Conservation (phyloP, 2,329 filamentous ascomycete genomes). For the Colletotrichum aenigma region DNA sequence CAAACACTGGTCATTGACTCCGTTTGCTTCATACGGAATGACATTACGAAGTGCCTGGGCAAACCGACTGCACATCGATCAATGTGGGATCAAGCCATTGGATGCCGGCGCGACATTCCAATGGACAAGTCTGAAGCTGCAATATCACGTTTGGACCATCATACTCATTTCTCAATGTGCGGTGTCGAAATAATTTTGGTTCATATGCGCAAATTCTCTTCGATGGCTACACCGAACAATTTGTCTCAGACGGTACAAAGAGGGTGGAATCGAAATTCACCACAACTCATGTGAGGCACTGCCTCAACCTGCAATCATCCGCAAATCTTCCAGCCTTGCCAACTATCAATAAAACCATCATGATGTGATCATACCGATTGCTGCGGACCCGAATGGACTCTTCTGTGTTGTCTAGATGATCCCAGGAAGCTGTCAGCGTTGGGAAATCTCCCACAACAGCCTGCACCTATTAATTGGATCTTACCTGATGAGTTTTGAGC, state of each 20-base stretch:
- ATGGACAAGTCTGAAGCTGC: background rate
- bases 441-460: background rate
- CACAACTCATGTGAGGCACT: background rate
- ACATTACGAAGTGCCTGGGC: background rate
- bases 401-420: background rate
- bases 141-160: background rate
- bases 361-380: background rate
- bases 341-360: background rate
- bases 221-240: background rate
- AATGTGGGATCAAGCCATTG: background rate
- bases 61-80: background rate
- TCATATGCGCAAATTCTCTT: background rate
- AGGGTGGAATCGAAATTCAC: background rate
- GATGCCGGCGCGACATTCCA: background rate
- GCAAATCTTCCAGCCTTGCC: background rate
- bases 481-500: background rate
- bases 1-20: background rate
- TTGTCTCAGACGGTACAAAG: background rate
- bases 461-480: background rate
- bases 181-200: background rate
- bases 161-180: background rate
- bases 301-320: background rate
- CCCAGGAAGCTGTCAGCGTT: background rate
- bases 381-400: background rate
- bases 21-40: background rate